Percentiles rank a stretch among this genome's conserved stretches.
phyloP scores from a whole-genome alignment of 2,329 filamentous ascomycete genomes.

The Bretziella fagacearum region DNA sequence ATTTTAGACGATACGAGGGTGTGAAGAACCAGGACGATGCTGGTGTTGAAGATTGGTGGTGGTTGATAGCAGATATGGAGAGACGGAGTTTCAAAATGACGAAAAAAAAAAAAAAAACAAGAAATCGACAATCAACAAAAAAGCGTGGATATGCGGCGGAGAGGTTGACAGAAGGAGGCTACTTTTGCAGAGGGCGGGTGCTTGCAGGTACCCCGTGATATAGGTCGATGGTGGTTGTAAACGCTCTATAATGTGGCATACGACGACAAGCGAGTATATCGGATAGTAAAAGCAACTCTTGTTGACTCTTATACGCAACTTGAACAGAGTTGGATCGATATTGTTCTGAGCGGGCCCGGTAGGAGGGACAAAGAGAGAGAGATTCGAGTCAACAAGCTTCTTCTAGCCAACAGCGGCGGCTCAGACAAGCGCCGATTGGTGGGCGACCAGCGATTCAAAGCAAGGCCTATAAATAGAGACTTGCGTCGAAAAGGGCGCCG shows the following conservation, averaged over 20 bases:
- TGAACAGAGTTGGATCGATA: too few species aligned
- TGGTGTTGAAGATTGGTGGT: background rate
- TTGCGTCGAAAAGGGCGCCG: background rate
- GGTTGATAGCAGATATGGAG: conserved; percentile 2
- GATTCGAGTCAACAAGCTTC: background rate
- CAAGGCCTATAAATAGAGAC: background rate
- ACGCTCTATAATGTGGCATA: background rate
- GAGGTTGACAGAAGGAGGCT: background rate
- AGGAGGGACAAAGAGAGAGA: background rate
- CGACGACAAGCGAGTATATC: background rate
- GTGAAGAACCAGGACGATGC: background rate
- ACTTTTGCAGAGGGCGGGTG: background rate
- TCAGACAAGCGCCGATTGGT: background rate
- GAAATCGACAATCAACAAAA: background rate
- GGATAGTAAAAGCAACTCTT: background rate
- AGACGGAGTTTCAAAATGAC: background rate
- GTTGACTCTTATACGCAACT: too few species aligned
- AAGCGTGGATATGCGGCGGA: background rate
- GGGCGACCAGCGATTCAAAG: background rate
- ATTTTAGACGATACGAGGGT: background rate
- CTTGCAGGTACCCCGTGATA: background rate
- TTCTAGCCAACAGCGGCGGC: background rate
- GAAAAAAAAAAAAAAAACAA: background rate
- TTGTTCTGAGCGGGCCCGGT: too few species aligned
- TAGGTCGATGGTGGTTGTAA: background rate